phyloP scores from a whole-genome alignment of 2,329 filamentous ascomycete genomes.

The Graphiopsis chlorocephala region DNA sequence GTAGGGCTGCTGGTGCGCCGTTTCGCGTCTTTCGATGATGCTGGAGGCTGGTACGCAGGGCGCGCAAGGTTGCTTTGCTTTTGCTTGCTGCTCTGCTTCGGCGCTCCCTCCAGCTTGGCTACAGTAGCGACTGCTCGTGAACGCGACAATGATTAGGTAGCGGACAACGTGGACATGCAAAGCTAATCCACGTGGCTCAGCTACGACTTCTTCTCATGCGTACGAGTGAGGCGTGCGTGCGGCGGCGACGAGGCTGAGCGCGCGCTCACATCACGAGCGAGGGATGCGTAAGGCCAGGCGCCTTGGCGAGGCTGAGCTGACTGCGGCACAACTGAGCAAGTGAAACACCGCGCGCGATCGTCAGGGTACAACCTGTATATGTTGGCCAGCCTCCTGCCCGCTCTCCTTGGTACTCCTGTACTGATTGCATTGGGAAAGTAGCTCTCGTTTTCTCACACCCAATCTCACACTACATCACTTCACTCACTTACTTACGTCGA shows the following conservation, averaged over 20 bases:
- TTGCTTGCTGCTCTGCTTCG: neutral
- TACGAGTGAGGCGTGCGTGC: neutral
- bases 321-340: neutral
- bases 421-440: neutral
- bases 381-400: neutral
- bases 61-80: neutral
- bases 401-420: neutral
- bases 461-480: neutral
- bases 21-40: neutral
- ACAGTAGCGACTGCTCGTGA: neutral
- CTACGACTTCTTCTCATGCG: neutral
- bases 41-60: neutral
- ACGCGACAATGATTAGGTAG: neutral
- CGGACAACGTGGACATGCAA: neutral
- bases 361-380: neutral
- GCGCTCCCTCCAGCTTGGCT: neutral
- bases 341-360: neutral
- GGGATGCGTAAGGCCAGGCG: neutral
- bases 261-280: neutral
- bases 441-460: neutral
- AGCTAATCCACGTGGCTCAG: neutral
- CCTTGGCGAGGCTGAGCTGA: slow-evolving; percentile 1
- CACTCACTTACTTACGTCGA: neutral
- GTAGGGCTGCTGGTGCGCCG: neutral
- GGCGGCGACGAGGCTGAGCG: neutral